Evolutionary conservation across 2,329 filamentous ascomycete genomes (phyloP), one percentile per base, ranked within the genome.

Genomic region (Monosporascus ibericus): DNA sequence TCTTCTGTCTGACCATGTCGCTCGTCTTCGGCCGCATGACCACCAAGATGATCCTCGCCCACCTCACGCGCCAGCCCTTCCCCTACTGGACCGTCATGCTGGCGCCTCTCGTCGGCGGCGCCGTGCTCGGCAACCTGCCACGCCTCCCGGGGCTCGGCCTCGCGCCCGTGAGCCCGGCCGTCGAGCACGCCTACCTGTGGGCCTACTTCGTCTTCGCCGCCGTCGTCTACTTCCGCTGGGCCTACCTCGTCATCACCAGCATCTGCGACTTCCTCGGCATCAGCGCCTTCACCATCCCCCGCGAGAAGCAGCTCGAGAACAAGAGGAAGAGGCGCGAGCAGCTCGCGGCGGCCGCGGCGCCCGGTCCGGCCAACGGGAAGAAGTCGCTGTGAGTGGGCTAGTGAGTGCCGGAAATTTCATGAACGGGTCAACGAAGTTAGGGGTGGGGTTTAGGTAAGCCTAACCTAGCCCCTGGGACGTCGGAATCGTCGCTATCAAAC

Each of bases 21-120:
- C 92, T 97, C 63, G 94, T 96, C 54, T 97, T 99, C 70, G 94
- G 94, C 37, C 87, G 94, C 60, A 91, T 99, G 86, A 97, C 94
- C 0, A 99, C 94, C 39, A 99, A 97, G 77, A 97, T 97, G 71
- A 99, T 99, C 66, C 84, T 99, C 18, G 92, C 94, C 3, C 94
- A 99, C 70, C 78, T 99, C 49, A 94, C 94, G 2, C 84, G 84
- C 57, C 94, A 97, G 69, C 89, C 92, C 3, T 99, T 97, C 72
- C 94, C 94, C 1, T 95, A 89, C 79, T 97, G 92, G 91, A 97
- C 94, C 11, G 81, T 94, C 48, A 88, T 97, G 81, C 79, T 97
- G 38, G 84, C 82, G 36, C 94, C 94, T 7, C 84, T 99, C 39
- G 80, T 96, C 47, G 88, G 88, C 48, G 94, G 94, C 50, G 92